phyloP scores from a whole-genome alignment of 345 rosid species.

The Eutrema heterophyllum region DNA sequence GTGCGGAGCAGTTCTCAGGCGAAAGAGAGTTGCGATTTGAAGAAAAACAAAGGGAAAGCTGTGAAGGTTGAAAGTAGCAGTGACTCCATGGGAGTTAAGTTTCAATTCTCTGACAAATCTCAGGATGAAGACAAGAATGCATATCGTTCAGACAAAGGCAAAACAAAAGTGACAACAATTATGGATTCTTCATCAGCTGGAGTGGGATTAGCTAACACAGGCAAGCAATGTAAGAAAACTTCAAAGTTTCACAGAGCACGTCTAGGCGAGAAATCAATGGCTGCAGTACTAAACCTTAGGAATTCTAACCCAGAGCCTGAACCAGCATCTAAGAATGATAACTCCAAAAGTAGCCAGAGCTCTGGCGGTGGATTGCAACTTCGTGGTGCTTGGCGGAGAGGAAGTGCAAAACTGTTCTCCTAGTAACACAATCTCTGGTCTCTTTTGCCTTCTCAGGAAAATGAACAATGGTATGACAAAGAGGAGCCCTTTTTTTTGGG shows the following conservation, averaged over 20 bases:
- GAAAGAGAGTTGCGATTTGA: slow-evolving; percentile 10
- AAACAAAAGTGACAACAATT: slow-evolving; percentile 32
- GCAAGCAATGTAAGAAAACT: slow-evolving; percentile 62
- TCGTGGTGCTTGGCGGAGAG: slow-evolving; percentile 71
- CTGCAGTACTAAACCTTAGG: slow-evolving; percentile 41
- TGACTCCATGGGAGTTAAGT: slow-evolving; percentile 31
- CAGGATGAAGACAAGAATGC: slow-evolving; percentile 60
- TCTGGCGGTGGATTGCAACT: slow-evolving; percentile 37
- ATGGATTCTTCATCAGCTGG: slow-evolving; percentile 21
- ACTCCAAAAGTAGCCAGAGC: slow-evolving; percentile 30
- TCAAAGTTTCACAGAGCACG: slow-evolving; percentile 64
- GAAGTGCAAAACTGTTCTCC: slow-evolving; percentile 54
- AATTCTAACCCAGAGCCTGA: slow-evolving; percentile 41
- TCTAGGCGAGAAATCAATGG: slow-evolving; percentile 71
- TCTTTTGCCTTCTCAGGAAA: background rate
- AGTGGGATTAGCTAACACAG: slow-evolving; percentile 38
- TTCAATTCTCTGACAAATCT: slow-evolving; percentile 43
- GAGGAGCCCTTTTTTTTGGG: background rate
- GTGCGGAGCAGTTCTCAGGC: background rate
- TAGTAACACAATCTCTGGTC: slow-evolving; percentile 1
- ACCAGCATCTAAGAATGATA: slow-evolving; percentile 24
- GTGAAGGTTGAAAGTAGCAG: slow-evolving; percentile 27
- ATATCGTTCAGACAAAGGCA: slow-evolving; percentile 49
- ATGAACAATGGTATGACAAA: background rate
- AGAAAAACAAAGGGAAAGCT: slow-evolving; percentile 44